Percentiles rank a stretch among this genome's conserved stretches.
Conservation (phyloP, 768 basidiomycete species). For the Scleroderma bovista region DNA sequence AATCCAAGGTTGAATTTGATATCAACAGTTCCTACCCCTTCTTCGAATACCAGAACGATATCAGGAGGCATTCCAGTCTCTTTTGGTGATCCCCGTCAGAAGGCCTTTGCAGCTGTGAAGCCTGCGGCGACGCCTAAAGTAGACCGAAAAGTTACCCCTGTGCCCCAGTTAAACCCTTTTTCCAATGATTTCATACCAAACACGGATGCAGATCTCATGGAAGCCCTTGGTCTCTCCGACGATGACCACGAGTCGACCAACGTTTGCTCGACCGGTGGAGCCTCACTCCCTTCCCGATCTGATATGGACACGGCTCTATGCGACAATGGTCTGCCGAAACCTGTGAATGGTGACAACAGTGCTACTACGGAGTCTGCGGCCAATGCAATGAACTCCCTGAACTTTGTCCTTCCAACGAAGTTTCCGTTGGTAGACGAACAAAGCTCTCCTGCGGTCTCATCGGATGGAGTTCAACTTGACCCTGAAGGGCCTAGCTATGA, state of each 20-base stretch:
- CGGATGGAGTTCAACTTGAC: not conserved
- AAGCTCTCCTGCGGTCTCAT: not conserved
- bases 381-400: not conserved
- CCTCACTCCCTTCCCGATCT: not conserved
- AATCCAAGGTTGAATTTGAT: constrained; percentile 5
- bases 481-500: not conserved
- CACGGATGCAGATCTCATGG: constrained; percentile 1
- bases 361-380: not conserved
- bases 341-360: not conserved
- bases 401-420: not conserved
- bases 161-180: not conserved
- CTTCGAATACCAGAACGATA: constrained; percentile 4
- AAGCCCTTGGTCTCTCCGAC: constrained; percentile 4
- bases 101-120: constrained; percentile 1
- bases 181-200: not conserved
- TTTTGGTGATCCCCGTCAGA: not conserved
- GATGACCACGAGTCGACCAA: not conserved
- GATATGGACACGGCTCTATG: not conserved
- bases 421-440: not conserved
- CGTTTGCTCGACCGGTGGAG: not conserved
- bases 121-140: not conserved
- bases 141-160: not conserved
- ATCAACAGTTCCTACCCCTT: constrained; percentile 10
- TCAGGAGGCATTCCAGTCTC: not conserved
- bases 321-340: not conserved